Evolutionary conservation across 805 yeast genomes (phyloP), one percentile per base, ranked within the genome.

Genomic region (Spathaspora passalidarum): DNA sequence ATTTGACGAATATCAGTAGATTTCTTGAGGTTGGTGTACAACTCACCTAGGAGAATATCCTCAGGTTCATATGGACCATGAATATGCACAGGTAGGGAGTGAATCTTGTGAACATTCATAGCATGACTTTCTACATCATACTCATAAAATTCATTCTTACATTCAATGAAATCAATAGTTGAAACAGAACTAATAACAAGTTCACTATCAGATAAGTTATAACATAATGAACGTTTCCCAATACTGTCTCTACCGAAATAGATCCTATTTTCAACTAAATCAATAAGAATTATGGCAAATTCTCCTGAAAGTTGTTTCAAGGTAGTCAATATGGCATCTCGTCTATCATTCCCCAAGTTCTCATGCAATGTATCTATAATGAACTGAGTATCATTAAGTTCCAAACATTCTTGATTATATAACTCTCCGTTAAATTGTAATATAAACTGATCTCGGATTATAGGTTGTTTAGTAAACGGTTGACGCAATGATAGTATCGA

Each of bases 391-490:
- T 91, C 97, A 59, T 87, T 87, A 0, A 70, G 44, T 4, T 54
- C 50, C 25, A 68, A 52, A 18, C 85, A 75, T 32, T 76, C 84
- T 1, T 61, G 53, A 51, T 84, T 84, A 62, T 94, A 94, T 9
- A 94, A 64, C 56, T 94, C 97, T 0, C 99, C 99, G 61, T 95
- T 94, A 65, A 86, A 92, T 58, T 89, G 96, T 7, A 95, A 58
- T 0, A 54, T 69, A 52, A 39, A 57, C 3, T 65, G 51, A 2
- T 55, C 60, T 9, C 47, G 54, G 2, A 48, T 52, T 1, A 49
- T 52, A 0, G 98, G 97, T 62, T 94, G 99, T 23, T 65, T 53
- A 0, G 88, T 81, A 54, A 87, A 79, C 0, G 98, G 98, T 17
- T 78, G 75, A 47, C 99, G 72, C 36, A 94, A 65, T 0, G 96